phyloP scores from a whole-genome alignment of 2,329 filamentous ascomycete species.

The Penicillium sp. region DNA sequence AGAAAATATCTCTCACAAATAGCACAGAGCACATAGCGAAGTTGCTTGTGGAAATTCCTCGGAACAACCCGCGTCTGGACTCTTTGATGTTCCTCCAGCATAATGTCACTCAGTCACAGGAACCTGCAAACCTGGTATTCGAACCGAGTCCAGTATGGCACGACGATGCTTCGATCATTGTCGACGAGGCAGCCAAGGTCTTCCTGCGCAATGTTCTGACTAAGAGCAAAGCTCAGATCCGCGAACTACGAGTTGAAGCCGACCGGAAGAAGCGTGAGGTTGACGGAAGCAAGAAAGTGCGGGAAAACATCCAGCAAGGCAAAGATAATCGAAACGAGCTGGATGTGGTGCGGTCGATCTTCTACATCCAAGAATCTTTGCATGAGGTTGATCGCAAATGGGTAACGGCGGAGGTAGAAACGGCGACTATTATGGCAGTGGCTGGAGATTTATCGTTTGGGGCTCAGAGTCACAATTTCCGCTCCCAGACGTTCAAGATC shows the following conservation, averaged over 20 bases:
- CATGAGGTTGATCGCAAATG: constrained; percentile 82
- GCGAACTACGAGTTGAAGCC: constrained; percentile 75
- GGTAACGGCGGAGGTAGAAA: constrained; percentile 87
- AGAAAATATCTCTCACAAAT: constrained; percentile 72
- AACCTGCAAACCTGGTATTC: constrained; percentile 80
- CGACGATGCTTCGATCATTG: constrained; percentile 82
- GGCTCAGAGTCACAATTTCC: constrained; percentile 95
- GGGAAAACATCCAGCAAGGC: constrained; percentile 75
- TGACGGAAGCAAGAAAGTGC: constrained; percentile 69
- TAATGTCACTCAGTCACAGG: constrained; percentile 78
- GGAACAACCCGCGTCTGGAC: constrained; percentile 85
- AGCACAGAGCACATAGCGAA: constrained; percentile 71
- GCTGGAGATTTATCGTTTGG: constrained; percentile 92
- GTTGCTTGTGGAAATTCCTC: constrained; percentile 74
- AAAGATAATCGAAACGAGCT: constrained; percentile 88
- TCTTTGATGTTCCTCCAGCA: constrained; percentile 98
- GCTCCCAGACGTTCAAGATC: constrained; percentile 98
- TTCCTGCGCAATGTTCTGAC: constrained; percentile 88
- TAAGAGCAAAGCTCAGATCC: constrained; percentile 83
- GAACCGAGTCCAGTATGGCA: constrained; percentile 97
- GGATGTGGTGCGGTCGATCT: constrained; percentile 77
- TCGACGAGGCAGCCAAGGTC: constrained; percentile 82
- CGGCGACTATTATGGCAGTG: constrained; percentile 82
- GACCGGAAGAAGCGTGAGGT: constrained; percentile 86
- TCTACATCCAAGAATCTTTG: constrained; percentile 77